Conservation (phyloP, 177 flowering plant species). For the Vitis hybrid region DNA sequence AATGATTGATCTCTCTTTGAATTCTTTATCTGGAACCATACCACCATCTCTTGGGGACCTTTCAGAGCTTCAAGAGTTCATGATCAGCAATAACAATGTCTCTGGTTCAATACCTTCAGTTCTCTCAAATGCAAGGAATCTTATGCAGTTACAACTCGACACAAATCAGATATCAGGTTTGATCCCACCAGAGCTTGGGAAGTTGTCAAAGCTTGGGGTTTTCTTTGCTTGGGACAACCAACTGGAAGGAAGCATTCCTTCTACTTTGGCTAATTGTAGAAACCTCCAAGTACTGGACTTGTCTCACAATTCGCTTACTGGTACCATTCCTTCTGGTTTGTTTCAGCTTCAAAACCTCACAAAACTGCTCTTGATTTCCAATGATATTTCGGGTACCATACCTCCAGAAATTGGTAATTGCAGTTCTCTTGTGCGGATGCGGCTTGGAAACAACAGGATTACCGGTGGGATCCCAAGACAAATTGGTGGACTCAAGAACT, state of each 20-base stretch:
- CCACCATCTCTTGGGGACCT: constrained; percentile 42
- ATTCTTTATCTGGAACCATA: constrained; percentile 46
- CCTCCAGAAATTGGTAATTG: constrained; percentile 48
- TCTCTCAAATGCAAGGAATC: constrained; percentile 30
- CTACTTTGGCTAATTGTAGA: constrained; percentile 28
- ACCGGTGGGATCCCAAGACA: constrained; percentile 38
- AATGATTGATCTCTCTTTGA: constrained; percentile 49
- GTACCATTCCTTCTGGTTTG: constrained; percentile 39
- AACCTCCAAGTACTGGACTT: constrained; percentile 44
- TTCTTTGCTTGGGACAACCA: constrained; percentile 56
- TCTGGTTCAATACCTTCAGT: constrained; percentile 52
- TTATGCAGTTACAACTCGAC: constrained; percentile 48
- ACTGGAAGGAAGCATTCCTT: constrained; percentile 58
- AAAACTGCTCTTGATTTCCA: constrained; percentile 39
- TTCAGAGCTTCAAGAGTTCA: constrained; percentile 38
- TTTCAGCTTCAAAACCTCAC: constrained; percentile 42
- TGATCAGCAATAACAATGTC: constrained; percentile 52
- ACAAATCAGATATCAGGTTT: constrained; percentile 52
- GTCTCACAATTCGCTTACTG: constrained; percentile 47
- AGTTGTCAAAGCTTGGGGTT: constrained; percentile 31
- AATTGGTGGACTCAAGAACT: constrained; percentile 29
- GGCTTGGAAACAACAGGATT: constrained; percentile 39
- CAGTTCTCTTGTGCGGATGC: constrained; percentile 38
- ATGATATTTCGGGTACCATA: constrained; percentile 44
- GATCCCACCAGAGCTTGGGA: constrained; percentile 49